A percentile compares a stretch with the other conserved stretches of the same genome.
Conservation (phyloP, 1,284 basidiomycete species). For the Cryptococcus jaspeensis region DNA sequence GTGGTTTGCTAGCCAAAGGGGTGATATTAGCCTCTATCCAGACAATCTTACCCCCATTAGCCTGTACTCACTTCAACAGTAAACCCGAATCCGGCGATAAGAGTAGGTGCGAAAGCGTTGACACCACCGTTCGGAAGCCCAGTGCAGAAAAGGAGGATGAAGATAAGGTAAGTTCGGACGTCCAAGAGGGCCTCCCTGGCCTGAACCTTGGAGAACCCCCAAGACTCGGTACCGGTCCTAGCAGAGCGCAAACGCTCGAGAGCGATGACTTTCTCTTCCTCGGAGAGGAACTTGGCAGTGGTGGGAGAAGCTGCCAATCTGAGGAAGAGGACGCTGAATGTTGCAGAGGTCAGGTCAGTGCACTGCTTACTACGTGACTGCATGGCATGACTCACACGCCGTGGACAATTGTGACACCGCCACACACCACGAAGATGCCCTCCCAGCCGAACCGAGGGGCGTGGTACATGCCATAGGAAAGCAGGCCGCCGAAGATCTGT, state of each 20-base stretch:
- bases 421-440: constrained; percentile 8
- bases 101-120: constrained; percentile 32
- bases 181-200: constrained; percentile 18
- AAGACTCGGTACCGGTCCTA: constrained; percentile 9
- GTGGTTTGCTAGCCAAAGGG: too few species aligned
- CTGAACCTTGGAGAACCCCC: constrained; percentile 15
- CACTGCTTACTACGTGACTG: too few species aligned
- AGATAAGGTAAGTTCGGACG: constrained; percentile 19
- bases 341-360: neutral
- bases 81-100: constrained; percentile 20
- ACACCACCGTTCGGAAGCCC: constrained; percentile 20
- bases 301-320: neutral
- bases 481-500: neutral
- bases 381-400: constrained; percentile 5
- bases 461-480: neutral
- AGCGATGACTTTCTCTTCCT: constrained; percentile 26
- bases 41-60: neutral
- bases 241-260: constrained; percentile 14
- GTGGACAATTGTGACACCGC: constrained; percentile 6
- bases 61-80: neutral
- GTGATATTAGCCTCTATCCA: neutral
- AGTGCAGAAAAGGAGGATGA: constrained; percentile 16
- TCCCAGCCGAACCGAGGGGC: neutral
- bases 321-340: neutral
- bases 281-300: constrained; percentile 21